A percentile compares a stretch with the other conserved stretches of the same genome.
Conservation (phyloP, 2,329 filamentous ascomycete species). For the Botryosphaeria dothidea region DNA sequence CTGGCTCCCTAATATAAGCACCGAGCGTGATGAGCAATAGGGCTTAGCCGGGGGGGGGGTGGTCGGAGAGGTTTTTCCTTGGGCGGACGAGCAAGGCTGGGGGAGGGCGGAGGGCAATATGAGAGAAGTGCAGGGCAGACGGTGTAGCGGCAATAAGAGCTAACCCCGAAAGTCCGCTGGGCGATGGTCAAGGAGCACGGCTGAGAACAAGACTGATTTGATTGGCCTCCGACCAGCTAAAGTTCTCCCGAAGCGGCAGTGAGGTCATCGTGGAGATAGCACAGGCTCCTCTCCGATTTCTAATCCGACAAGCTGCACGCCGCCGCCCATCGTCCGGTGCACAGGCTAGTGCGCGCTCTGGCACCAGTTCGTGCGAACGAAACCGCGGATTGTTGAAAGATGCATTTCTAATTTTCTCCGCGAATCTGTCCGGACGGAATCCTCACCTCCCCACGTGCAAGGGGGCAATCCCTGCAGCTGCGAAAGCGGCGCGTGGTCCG, state of each 20-base stretch:
- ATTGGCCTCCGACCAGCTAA: not conserved
- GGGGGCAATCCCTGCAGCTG: not conserved
- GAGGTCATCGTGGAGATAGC: conserved; percentile 14
- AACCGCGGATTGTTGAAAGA: too few relatives aligned
- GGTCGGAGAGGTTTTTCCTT: not conserved
- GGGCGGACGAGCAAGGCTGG: not conserved
- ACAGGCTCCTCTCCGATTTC: conserved; percentile 2
- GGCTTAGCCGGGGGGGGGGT: not conserved
- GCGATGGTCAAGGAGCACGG: not conserved
- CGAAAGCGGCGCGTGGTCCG: not conserved
- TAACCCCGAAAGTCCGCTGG: conserved; percentile 1
- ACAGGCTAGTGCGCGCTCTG: not conserved
- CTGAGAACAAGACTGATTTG: not conserved
- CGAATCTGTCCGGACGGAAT: not conserved
- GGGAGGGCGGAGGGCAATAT: not conserved
- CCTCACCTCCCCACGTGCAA: too few relatives aligned
- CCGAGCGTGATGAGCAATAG: not conserved
- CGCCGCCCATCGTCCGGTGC: not conserved
- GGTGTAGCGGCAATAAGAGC: conserved; percentile 6
- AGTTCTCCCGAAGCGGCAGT: conserved; percentile 9
- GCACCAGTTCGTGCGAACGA: not conserved
- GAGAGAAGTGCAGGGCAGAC: not conserved
- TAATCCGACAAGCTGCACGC: not conserved
- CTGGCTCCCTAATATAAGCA: not conserved
- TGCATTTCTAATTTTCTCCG: not conserved